Base-by-base conservation (phyloP, 345 rosid species). In the Syzygium grande region DNA sequence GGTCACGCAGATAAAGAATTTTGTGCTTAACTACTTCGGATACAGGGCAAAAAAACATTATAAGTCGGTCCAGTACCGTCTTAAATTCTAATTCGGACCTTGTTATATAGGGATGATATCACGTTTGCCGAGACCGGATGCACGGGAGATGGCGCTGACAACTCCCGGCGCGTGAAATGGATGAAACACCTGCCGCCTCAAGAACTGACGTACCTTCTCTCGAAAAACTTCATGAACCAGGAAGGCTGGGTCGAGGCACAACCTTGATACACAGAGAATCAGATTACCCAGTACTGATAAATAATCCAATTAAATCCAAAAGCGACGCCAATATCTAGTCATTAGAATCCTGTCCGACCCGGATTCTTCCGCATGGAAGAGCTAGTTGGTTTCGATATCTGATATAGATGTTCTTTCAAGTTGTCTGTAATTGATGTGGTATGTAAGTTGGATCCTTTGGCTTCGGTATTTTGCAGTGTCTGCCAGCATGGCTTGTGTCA, bases 201-300 rank as follows among this genome's bases (percentile, higher is more conserved):
- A 13, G 51, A 90, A 21, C 27, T 88, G 86, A 22, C 2, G 2
- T 88, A 87, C 49, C 7, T 46, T 23, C 15, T 52, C 55, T 12
- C 30, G 4, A 25, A 52, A 25, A 68, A 77, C 7, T 88, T 78
- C 86, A 46, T 89, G 29, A 87, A 92, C 84, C 16, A 21, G 25
- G 92, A 90, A 16, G 90, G 92, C 5, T 90, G 92, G 92, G 79
- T 90, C 46, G 52, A 10, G 12, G 77, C 80, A 29, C 87, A 41
- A 30, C 87, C 65, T 34, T 11, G 46, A 41, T 30, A 29, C 25
- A 21, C 46, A 34, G 79, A 68, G 41, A 68, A 17, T 68, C 79
- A 17, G 46, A 34, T 46, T 34, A 21, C 7, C 25, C 46, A 38
- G 34, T 68, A 34, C 79, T 0, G 46, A 0, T 34, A 30, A 34